These are phyloP conservation scores for Boletales sp. DNA, from an alignment of 768 basidiomycete species.

Conservation along the genomic window DNA sequence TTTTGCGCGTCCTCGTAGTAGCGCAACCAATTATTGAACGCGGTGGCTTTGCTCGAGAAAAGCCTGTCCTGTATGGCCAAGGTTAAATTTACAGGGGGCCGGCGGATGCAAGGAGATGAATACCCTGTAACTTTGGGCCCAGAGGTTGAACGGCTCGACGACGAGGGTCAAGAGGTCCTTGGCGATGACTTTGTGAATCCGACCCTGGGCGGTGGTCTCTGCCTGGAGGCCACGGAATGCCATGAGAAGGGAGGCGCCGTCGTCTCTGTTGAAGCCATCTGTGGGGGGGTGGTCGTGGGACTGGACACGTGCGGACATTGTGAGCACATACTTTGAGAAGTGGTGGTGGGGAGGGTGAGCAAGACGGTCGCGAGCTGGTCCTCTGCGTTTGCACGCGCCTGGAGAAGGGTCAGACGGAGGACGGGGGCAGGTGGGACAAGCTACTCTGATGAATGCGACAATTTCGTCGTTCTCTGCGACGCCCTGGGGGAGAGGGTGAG, in stretches of 20 bases:
- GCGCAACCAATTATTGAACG: constrained; percentile 64
- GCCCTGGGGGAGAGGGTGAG: constrained; percentile 48
- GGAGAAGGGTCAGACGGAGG: constrained; percentile 6
- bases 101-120: constrained; percentile 1
- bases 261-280: constrained; percentile 72
- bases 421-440: neutral
- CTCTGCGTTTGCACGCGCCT: constrained; percentile 77
- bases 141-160: constrained; percentile 74
- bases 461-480: constrained; percentile 82
- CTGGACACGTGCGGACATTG: neutral
- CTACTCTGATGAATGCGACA: constrained; percentile 75
- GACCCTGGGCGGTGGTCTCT: constrained; percentile 70
- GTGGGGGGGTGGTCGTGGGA: constrained; percentile 32
- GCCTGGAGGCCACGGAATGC: constrained; percentile 77
- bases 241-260: constrained; percentile 78
- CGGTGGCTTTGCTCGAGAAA: constrained; percentile 49
- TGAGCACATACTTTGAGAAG: constrained; percentile 43
- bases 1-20: constrained; percentile 67
- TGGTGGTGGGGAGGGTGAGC: constrained; percentile 46
- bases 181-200: constrained; percentile 66
- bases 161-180: constrained; percentile 75
- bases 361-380: constrained; percentile 58
- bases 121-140: constrained; percentile 76
- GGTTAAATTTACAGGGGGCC: constrained; percentile 10
- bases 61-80: constrained; percentile 52